phyloP scores from a whole-genome alignment of 495 filamentous ascomycete genomes.

The Hypoxylon rickii region DNA sequence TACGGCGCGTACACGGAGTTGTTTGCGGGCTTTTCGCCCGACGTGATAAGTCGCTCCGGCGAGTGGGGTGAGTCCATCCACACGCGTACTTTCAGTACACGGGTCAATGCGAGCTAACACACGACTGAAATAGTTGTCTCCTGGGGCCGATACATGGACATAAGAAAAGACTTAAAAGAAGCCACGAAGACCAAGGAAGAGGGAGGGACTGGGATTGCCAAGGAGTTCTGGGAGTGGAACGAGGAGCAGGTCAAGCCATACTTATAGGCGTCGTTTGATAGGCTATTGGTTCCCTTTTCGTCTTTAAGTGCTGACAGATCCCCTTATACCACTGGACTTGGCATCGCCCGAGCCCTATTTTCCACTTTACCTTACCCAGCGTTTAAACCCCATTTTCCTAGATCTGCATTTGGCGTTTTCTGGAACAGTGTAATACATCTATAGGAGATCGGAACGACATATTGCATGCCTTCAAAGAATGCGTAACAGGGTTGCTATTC shows the following conservation, averaged over 20 bases:
- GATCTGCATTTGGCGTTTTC: no score
- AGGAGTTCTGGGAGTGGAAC: conserved; percentile 44
- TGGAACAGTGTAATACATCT: no score
- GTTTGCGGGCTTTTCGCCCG: conserved; percentile 43
- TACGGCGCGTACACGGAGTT: conserved; percentile 49
- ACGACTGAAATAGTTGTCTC: conserved; percentile 2
- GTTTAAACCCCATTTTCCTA: no score
- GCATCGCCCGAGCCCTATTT: no score
- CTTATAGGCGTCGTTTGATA: no score
- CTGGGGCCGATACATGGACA: neutral
- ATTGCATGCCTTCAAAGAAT: no score
- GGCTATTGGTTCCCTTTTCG: neutral
- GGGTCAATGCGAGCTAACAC: no score
- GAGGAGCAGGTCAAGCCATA: conserved; percentile 38
- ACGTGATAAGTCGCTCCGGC: conserved; percentile 19
- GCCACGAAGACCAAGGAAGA: conserved; percentile 14
- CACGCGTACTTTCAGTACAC: no score
- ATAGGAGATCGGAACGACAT: no score
- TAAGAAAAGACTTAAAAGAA: conserved; percentile 6
- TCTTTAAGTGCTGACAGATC: neutral
- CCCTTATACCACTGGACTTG: no score
- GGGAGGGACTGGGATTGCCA: conserved; percentile 35
- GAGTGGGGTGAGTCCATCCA: neutral
- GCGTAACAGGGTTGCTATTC: no score
- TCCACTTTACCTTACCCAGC: no score